Base-by-base conservation (phyloP, 805 yeast species). In the Myxozyma udenii region DNA sequence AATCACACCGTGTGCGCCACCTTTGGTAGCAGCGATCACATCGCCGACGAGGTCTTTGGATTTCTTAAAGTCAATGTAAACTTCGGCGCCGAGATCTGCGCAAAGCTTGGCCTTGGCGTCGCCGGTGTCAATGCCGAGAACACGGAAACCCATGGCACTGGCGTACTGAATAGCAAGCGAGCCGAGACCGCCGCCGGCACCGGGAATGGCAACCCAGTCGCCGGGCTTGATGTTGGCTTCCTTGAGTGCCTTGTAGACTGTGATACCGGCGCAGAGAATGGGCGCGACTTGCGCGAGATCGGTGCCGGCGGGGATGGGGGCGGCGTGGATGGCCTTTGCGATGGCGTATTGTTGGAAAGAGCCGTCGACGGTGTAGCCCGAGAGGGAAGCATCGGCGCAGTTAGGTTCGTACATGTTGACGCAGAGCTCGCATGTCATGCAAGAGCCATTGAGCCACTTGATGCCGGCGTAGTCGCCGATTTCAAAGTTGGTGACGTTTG, bases 341-440 rank as follows among this genome's bases (percentile, higher is more conserved):
- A 90, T 82, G 46, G 88, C 89, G 69, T 86, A 87, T 72, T 87
- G 87, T 71, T 87, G 95, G 83, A 87, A 86, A 26, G 93, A 81
- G 62, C 95, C 95, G 68, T 87, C 91, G 65, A 83, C 88, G 36
- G 89, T 83, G 80, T 84, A 87, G 64, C 95, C 95, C 19, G 91
- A 83, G 66, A 86, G 77, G 62, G 67, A 83, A 48, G 87, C 88
- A 9, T 73, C 64, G 22, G 80, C 72, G 73, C 95, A 85, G 69
- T 80, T 80, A 58, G 90, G 77, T 70, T 85, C 95, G 63, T 73
- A 73, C 23, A 71, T 71, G 65, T 80, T 76, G 61, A 70, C 72
- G 74, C 95, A 85, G 76, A 71, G 78, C 72, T 86, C 93, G 72
- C 95, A 85, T 48, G 78, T 70, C 71, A 80, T 69, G 73, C 95